Conservation (phyloP, 106 monocot genomes). For the Acorus gramineus region DNA sequence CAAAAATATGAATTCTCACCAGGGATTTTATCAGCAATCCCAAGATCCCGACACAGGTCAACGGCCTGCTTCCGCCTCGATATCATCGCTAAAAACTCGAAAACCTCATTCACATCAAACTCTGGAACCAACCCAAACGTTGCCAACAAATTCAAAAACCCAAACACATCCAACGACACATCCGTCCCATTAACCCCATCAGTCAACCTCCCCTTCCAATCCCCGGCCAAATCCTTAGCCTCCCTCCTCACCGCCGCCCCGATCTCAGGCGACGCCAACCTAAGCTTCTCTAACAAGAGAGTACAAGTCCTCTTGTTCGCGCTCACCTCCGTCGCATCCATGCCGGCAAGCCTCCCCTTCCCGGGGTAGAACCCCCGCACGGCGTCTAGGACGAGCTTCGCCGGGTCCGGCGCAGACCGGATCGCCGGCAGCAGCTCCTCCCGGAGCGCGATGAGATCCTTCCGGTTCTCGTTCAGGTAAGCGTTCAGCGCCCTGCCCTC, state of each 20-base stretch:
- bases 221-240: conserved; percentile 28
- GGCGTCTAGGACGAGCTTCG: conserved; percentile 32
- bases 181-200: conserved; percentile 8
- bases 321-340: conserved; percentile 9
- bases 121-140: conserved; percentile 21
- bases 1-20: conserved; percentile 17
- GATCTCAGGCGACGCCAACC: conserved; percentile 16
- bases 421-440: conserved; percentile 32
- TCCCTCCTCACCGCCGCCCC: conserved; percentile 8
- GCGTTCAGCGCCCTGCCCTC: conserved; percentile 25
- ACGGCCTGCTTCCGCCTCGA: conserved; percentile 26
- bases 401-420: conserved; percentile 27
- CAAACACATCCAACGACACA: conserved; percentile 13
- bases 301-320: conserved; percentile 27
- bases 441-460: conserved; percentile 13
- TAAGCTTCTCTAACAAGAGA: conserved; percentile 35
- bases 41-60: conserved; percentile 32
- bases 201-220: conserved; percentile 40
- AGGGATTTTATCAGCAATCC: conserved; percentile 25
- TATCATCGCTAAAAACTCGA: conserved; percentile 29
- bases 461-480: conserved; percentile 25
- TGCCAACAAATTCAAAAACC: conserved; percentile 44
- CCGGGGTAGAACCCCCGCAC: conserved; percentile 16
- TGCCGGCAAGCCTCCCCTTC: background rate
- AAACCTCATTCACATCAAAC: conserved; percentile 26